These are phyloP conservation scores for Suillus weaverae DNA, from an alignment of 768 basidiomycete genomes.

Conservation along the genomic window DNA sequence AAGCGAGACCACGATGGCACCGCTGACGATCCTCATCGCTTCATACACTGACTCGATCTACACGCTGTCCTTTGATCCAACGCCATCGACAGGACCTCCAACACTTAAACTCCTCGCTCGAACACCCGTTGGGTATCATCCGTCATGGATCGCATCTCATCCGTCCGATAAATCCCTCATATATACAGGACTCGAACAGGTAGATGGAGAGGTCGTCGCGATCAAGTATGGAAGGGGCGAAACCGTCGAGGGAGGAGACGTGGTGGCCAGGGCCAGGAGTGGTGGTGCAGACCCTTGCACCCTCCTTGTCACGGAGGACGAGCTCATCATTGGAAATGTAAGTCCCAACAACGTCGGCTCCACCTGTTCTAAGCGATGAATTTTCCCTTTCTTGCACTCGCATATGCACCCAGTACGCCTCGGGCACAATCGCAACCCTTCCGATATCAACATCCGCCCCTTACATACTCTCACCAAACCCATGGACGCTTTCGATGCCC, in stretches of 20 bases:
- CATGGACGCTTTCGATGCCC: constrained; percentile 36
- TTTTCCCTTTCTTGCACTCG: not conserved
- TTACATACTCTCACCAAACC: constrained; percentile 38
- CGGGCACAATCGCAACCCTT: constrained; percentile 57
- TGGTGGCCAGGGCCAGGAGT: constrained; percentile 48
- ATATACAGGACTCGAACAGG: constrained; percentile 65
- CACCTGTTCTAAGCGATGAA: not conserved
- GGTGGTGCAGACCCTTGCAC: constrained; percentile 66
- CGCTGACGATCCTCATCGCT: constrained; percentile 51
- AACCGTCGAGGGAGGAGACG: constrained; percentile 30
- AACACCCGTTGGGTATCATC: constrained; percentile 56
- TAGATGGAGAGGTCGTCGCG: constrained; percentile 62
- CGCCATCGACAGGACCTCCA: constrained; percentile 50
- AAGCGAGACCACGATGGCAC: constrained; percentile 14
- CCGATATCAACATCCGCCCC: constrained; percentile 53
- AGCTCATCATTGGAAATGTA: constrained; percentile 73
- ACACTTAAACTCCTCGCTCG: constrained; percentile 49
- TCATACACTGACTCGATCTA: constrained; percentile 67
- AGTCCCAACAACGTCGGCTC: constrained; percentile 31
- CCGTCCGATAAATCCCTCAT: constrained; percentile 57
- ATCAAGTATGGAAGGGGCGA: constrained; percentile 58
- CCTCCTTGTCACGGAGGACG: constrained; percentile 54
- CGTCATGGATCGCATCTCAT: constrained; percentile 75
- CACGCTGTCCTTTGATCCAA: constrained; percentile 65
- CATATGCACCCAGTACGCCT: constrained; percentile 55